Evolutionary conservation across 768 basidiomycete species (phyloP), one percentile per base, ranked within the genome.

Genomic region (Erythrobasidium yunnanense): DNA sequence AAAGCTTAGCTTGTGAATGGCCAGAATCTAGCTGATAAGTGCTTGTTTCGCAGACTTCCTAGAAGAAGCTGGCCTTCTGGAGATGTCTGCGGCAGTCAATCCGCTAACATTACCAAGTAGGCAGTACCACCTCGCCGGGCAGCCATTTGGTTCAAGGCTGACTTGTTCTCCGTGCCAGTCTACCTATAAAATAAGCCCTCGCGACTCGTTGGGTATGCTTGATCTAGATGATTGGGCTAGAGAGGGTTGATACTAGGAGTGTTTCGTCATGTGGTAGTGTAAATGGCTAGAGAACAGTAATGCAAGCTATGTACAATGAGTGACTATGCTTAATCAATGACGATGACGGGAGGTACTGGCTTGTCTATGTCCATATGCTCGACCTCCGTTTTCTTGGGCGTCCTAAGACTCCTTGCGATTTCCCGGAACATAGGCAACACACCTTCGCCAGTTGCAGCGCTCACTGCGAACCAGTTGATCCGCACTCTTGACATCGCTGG

Each of bases 21-120:
- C n/a, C n/a, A n/a, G 20, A 22, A 66, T 17, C 50, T 65, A 8
- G 17, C 25, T 55, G 23, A 35, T 32, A 25, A 15, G 23, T 42
- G 7, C 8, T 34, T 7, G 8, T 35, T 33, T 20, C 22, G 62
- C 69, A 56, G 55, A 72, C 51, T 73, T 73, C 66, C 69, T 73
- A 25, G 23, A n/a, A 47, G 60, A 70, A n/a, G 71, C 52, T 22
- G 33, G 55, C 13, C 51, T 68, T 7, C n/a, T 54, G 20, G 17
- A 25, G 20, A 20, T 45, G 23, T 23, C 30, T 35, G 62, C 54
- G n/a, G 65, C 4, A n/a, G 67, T 68, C 67, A 68, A 68, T 33
- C 38, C 56, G 2, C 22, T 58, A 22, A 58, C 56, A 27, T 27
- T 58, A 45, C 56, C 56, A 45, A 58, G 38, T 42, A 42, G 38